A percentile compares a stretch with the other conserved stretches of the same genome.
Evolutionary conservation across 805 yeast species (phyloP).

Genomic region (Wickerhamiella galacta): DNA sequence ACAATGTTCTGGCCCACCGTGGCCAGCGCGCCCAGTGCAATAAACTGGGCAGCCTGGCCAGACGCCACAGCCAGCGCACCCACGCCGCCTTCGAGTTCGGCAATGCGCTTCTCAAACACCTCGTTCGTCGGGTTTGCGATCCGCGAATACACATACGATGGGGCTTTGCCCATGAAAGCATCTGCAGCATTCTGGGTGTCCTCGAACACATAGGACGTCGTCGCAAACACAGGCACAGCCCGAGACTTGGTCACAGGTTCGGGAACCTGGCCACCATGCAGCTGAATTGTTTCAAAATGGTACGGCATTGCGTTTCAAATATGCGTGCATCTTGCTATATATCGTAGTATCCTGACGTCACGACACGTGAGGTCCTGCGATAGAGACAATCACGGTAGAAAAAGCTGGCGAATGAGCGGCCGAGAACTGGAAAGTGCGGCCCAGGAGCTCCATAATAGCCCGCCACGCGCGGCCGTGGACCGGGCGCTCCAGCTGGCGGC

Average conservation of each 20-base stretch:
- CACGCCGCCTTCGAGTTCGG: slow-evolving; percentile 83
- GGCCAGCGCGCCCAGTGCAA: slow-evolving; percentile 70
- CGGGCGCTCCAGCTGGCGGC: too few relatives aligned
- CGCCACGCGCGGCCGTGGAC: too few relatives aligned
- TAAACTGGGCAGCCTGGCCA: slow-evolving; percentile 93
- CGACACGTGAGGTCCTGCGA: too few relatives aligned
- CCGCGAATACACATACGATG: slow-evolving; percentile 80
- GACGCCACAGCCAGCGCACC: slow-evolving; percentile 82
- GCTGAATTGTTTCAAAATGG: slow-evolving; percentile 57
- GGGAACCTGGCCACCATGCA: slow-evolving; percentile 82
- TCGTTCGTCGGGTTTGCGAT: slow-evolving; percentile 86
- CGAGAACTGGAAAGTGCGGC: too few relatives aligned
- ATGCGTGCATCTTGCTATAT: too few relatives aligned
- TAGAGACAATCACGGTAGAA: too few relatives aligned
- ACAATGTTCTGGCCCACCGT: slow-evolving; percentile 81
- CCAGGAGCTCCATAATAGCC: too few relatives aligned
- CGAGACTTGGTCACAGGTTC: slow-evolving; percentile 55
- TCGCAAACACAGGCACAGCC: slow-evolving; percentile 87
- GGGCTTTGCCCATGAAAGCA: slow-evolving; percentile 65
- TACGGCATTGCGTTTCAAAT: too few relatives aligned
- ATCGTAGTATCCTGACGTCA: too few relatives aligned
- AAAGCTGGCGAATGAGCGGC: too few relatives aligned
- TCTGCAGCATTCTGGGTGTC: slow-evolving; percentile 87
- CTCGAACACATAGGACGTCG: slow-evolving; percentile 75
- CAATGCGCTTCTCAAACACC: slow-evolving; percentile 79